Base-by-base conservation (phyloP, 352 stramenopile genomes). In the Blastocystis sp. region DNA sequence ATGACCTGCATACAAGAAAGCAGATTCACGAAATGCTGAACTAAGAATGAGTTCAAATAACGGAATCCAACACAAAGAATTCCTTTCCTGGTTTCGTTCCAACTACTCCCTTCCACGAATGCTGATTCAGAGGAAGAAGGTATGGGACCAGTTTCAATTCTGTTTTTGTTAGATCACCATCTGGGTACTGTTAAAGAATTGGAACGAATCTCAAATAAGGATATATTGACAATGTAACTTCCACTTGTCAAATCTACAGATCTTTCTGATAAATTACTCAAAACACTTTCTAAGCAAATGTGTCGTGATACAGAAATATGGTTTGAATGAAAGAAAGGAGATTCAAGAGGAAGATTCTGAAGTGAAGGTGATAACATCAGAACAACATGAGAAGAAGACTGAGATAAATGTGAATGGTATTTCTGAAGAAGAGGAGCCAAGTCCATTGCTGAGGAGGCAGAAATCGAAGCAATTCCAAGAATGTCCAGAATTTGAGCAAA, bases 151-250 rank as follows among this genome's bases (percentile, higher is more conserved):
- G 29, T 66, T 83, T 83, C 24, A 35, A 14, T 43, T 83, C 71
- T 24, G 71, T 83, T 49, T 83, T 83, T 14, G 42, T 27, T 9
- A 83, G n/a, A 43, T 83, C 71, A 42, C 71, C 71, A 19, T 57
- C n/a, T 6, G 71, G 71, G 21, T 83, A 32, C 21, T 21, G 71
- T 83, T 35, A 83, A 83, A 56, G 71, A 59, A 14, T 24, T 63
- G 6, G 21, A 29, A 29, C 5, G 46, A 24, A 2, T 21, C 11
- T 0, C 24, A 9, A 9, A 24, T 19, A 46, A 27, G 71, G 71
- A 83, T 83, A 83, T 83, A 66, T 83, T 83, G 27, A 83, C 43
- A 4, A 83, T 56, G 71, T 59, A 80, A 32, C 61, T 49, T n/a
- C 69, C 69, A 7, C 61, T 59, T 24, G 27, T 46, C 21, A 35